A percentile compares a stretch with the other conserved stretches of the same genome.
phyloP scores from a whole-genome alignment of 805 yeast species.

The Candida verbasci region DNA sequence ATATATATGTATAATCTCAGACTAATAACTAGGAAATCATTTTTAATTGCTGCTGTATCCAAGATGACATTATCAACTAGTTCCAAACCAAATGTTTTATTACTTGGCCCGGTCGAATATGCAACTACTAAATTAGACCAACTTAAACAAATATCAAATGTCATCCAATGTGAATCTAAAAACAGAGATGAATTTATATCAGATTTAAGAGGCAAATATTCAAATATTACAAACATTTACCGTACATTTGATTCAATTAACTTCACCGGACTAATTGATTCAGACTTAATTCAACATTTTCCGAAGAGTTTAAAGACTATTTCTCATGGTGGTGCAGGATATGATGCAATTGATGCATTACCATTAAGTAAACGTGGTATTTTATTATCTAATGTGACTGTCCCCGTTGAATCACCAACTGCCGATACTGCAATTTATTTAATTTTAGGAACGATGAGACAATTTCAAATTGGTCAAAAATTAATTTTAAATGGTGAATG shows the following conservation, averaged over 20 bases:
- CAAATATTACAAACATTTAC: constrained; percentile 36
- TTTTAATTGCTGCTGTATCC: no score
- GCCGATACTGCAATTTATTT: constrained; percentile 67
- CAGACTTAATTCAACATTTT: constrained; percentile 49
- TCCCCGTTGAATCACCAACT: constrained; percentile 63
- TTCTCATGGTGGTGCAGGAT: constrained; percentile 69
- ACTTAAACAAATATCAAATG: constrained; percentile 38
- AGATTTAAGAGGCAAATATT: constrained; percentile 42
- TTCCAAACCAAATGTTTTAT: constrained; percentile 56
- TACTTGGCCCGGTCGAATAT: constrained; percentile 56
- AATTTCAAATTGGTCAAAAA: constrained; percentile 58
- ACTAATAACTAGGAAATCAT: no score
- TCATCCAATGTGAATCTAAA: constrained; percentile 31
- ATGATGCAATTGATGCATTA: constrained; percentile 62
- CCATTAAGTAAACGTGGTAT: constrained; percentile 48
- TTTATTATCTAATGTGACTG: constrained; percentile 63
- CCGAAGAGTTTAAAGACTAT: constrained; percentile 52
- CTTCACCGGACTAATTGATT: constrained; percentile 62
- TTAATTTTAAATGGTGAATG: constrained; percentile 55
- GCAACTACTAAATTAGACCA: constrained; percentile 67
- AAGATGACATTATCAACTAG: no score
- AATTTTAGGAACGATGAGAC: constrained; percentile 58
- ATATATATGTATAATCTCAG: no score
- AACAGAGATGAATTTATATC: constrained; percentile 35
- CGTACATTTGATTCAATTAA: constrained; percentile 51